These are phyloP conservation scores for Carallia brachiata DNA, from an alignment of 345 rosid species.

Conservation along the genomic window DNA sequence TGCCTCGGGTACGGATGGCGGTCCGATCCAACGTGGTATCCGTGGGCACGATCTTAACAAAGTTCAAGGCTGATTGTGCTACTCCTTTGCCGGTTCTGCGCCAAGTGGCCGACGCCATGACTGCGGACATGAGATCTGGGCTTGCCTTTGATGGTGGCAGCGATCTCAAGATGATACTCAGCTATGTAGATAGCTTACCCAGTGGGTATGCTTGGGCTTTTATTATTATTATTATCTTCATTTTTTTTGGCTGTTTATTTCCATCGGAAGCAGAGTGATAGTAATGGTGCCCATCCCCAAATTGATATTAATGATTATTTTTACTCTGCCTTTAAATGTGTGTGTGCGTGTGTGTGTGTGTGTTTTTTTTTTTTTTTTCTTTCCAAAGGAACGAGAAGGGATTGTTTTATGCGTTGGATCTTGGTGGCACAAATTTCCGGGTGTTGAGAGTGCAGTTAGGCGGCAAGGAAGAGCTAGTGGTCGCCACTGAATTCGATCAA, in stretches of 20 bases:
- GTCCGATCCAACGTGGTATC: slow-evolving; percentile 49
- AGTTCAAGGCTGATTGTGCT: slow-evolving; percentile 63
- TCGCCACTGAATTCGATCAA: slow-evolving; percentile 68
- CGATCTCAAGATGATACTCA: slow-evolving; percentile 80
- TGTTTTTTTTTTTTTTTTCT: background rate
- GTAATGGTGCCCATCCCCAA: no score
- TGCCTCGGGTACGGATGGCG: slow-evolving; percentile 32
- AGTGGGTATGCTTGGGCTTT: slow-evolving; percentile 45
- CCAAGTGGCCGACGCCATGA: slow-evolving; percentile 63
- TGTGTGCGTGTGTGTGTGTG: background rate
- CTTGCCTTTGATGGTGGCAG: slow-evolving; percentile 65
- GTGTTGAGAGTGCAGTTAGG: slow-evolving; percentile 74
- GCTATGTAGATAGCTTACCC: slow-evolving; percentile 72
- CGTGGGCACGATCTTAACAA: slow-evolving; percentile 50
- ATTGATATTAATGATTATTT: no score
- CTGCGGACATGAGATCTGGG: slow-evolving; percentile 69
- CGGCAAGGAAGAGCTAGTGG: slow-evolving; percentile 55
- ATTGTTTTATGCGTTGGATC: slow-evolving; percentile 85
- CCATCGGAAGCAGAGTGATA: no score
- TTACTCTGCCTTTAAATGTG: background rate
- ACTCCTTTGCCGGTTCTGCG: slow-evolving; percentile 64
- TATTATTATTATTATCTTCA: background rate
- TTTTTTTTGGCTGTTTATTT: background rate
- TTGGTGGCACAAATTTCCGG: slow-evolving; percentile 85
- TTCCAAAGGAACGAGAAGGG: slow-evolving; percentile 67